Evolutionary conservation across 768 basidiomycete genomes (phyloP).

Genomic region (Agrocybe praecox): DNA sequence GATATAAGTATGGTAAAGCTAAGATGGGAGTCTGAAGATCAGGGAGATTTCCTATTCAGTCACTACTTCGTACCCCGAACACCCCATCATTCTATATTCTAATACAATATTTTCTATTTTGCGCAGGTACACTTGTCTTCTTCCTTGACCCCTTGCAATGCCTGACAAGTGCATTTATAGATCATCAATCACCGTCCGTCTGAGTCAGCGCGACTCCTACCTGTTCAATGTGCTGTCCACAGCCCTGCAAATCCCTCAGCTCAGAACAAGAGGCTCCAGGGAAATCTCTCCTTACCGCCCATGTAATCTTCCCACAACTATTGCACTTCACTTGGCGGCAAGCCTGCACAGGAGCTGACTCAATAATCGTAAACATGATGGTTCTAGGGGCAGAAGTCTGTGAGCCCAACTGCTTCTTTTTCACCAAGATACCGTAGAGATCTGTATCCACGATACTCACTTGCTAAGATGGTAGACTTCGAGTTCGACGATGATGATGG

Average conservation of each 20-base stretch:
- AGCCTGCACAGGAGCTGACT: conserved; percentile 43
- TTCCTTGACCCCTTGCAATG: conserved; percentile 47
- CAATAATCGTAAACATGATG: conserved; percentile 17
- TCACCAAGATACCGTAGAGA: not conserved
- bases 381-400: conserved; percentile 9
- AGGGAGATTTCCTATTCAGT: conserved; percentile 28
- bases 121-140: conserved; percentile 48
- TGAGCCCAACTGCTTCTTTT: not conserved
- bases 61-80: conserved; percentile 11
- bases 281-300: conserved; percentile 52
- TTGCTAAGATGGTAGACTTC: not conserved
- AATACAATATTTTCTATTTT: conserved; percentile 17
- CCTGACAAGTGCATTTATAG: conserved; percentile 32
- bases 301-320: conserved; percentile 69
- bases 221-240: conserved; percentile 64
- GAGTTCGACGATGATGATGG: not conserved
- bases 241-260: conserved; percentile 54
- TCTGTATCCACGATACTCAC: not conserved
- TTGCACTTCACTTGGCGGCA: conserved; percentile 63
- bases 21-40: conserved; percentile 33
- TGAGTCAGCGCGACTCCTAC: conserved; percentile 41
- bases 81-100: conserved; percentile 13
- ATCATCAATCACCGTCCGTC: conserved; percentile 20
- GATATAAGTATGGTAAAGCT: conserved; percentile 9
- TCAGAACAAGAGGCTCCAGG: conserved; percentile 17